Percentiles rank a stretch among this genome's conserved stretches.
Evolutionary conservation across 2,329 filamentous ascomycete species (phyloP).

Genomic region (Trichophyton simii): DNA sequence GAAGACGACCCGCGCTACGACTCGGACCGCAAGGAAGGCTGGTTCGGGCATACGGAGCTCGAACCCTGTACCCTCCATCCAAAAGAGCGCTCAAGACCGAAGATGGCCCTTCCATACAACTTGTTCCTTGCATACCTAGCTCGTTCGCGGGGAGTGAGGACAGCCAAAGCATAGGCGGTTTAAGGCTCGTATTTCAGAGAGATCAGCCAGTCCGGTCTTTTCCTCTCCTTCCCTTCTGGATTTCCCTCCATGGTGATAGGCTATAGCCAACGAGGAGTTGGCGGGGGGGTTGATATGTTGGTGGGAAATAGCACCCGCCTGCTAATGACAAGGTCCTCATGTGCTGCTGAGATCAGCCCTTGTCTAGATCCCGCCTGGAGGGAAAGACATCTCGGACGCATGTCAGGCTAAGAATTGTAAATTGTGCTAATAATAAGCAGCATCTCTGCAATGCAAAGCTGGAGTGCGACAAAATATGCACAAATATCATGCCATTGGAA

Average conservation of each 20-base stretch:
- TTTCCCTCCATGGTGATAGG: conserved; percentile 1
- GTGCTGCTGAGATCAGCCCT: background rate
- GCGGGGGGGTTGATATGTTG: background rate
- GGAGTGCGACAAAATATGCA: background rate
- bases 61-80: background rate
- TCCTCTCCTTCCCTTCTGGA: conserved; percentile 2
- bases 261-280: background rate
- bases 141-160: background rate
- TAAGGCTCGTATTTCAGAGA: conserved; percentile 1
- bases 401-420: background rate
- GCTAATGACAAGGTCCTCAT: background rate
- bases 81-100: background rate
- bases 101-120: background rate
- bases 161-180: background rate
- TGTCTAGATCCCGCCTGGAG: background rate
- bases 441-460: background rate
- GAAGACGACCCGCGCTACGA: too few species aligned
- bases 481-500: too few species aligned
- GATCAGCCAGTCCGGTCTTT: background rate
- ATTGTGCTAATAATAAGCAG: background rate
- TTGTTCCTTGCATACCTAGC: background rate
- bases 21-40: background rate
- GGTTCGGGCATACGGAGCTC: background rate
- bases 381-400: background rate
- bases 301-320: background rate